phyloP scores from a whole-genome alignment of 129 eudicot genomes.

The Flaveria robusta region DNA sequence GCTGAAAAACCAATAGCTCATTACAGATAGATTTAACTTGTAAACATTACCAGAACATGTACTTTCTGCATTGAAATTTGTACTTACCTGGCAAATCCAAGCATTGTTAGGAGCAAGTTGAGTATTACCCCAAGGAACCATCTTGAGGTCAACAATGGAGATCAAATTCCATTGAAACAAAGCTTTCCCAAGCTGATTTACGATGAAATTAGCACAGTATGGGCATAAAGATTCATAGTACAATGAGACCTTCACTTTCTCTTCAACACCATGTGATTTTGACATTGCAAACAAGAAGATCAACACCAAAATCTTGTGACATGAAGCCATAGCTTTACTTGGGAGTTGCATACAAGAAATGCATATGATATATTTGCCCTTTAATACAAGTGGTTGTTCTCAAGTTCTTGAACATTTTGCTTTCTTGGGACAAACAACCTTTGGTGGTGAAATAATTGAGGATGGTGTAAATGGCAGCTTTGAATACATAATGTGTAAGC shows the following conservation, averaged over 20 bases:
- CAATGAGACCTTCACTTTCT: constrained; percentile 62
- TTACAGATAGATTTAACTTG: background rate
- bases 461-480: constrained; percentile 33
- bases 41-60: background rate
- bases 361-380: constrained; percentile 19
- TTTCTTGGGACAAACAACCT: constrained; percentile 34
- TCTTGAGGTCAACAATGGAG: constrained; percentile 69
- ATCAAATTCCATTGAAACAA: constrained; percentile 54
- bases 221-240: constrained; percentile 92
- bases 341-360: constrained; percentile 18
- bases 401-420: constrained; percentile 21
- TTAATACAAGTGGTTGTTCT: constrained; percentile 25
- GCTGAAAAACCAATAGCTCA: constrained; percentile 48
- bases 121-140: constrained; percentile 97
- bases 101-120: constrained; percentile 43
- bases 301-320: constrained; percentile 26
- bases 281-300: constrained; percentile 33
- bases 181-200: constrained; percentile 59
- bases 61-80: constrained; percentile 23
- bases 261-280: constrained; percentile 34
- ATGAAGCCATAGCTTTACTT: constrained; percentile 41
- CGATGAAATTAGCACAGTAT: constrained; percentile 77
- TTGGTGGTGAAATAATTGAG: constrained; percentile 21
- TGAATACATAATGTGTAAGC: constrained; percentile 5
- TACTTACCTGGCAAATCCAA: constrained; percentile 78